Evolutionary conservation across 225 moss, liverwort and hornwort species (phyloP), one percentile per base, ranked within the genome.

Genomic region (Antitrichia curtipendula): DNA sequence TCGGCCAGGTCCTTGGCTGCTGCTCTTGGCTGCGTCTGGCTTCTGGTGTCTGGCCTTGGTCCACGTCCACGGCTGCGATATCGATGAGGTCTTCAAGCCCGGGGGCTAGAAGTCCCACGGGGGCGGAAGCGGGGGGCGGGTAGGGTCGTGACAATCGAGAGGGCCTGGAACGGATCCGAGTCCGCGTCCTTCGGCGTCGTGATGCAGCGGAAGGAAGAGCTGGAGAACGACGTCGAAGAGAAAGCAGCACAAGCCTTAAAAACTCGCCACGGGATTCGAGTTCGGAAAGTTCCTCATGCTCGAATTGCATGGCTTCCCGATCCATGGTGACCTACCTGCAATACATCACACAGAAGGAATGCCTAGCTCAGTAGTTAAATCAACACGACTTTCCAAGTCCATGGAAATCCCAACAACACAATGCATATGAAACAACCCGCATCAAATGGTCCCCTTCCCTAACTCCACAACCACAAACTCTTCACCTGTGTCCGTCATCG

Each of bases 211-310:
- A 43, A 71, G 15, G 16, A 16, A 2, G 3, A 16, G 27, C 15
- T 70, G 41, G 8, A 70, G 41, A 5, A 12, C 11, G 60, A 25
- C 2, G 9, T 59, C 16, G 9, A 34, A 32, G 34, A 63, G 6
- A 15, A 4, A 4, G 49, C 49, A 1, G 1, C 32, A 50, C 13
- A 75, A 8, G 50, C 32, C 1, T 7, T 12, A 50, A 7, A 50
- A 3, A n/a, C n/a, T n/a, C n/a, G n/a, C n/a, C n/a, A n/a, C n/a
- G n/a, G n/a, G n/a, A 13, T 50, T 20, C 12, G 20, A 50, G 32
- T 1, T 50, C 20, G 20, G 12, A 1, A 7, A 45, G 1, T 0
- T 13, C 41, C 15, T 15, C 25, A 3, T 2, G 3, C 7, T 8
- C 52, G 21, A 9, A 3, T 1, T 75, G 22, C 52, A 14, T 52